phyloP scores from a whole-genome alignment of 2,329 filamentous ascomycete species.

The Lizonia empirigonia region DNA sequence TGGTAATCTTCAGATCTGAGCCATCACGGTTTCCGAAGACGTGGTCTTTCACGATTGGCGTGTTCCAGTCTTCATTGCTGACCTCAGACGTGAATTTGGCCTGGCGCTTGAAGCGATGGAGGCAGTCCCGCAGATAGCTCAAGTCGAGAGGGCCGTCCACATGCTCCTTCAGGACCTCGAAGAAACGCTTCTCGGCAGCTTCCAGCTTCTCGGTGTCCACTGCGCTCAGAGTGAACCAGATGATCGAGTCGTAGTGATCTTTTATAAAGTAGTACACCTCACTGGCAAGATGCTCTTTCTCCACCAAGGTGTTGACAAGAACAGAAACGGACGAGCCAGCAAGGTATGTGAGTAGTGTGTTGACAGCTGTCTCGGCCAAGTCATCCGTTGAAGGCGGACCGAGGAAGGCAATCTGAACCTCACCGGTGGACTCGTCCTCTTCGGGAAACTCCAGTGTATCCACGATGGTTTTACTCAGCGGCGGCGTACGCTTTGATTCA shows the following conservation, averaged over 20 bases:
- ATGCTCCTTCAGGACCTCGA: constrained; percentile 81
- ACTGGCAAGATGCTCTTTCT: constrained; percentile 89
- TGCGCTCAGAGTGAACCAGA: constrained; percentile 84
- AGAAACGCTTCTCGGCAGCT: constrained; percentile 82
- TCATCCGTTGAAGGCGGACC: constrained; percentile 80
- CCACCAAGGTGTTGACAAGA: constrained; percentile 88
- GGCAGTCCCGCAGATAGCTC: constrained; percentile 86
- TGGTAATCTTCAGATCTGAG: constrained; percentile 48
- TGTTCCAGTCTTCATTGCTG: constrained; percentile 79
- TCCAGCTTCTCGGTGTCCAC: constrained; percentile 86
- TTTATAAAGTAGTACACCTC: constrained; percentile 82
- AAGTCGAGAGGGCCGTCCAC: constrained; percentile 83
- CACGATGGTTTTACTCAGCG: constrained; percentile 72
- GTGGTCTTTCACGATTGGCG: constrained; percentile 88
- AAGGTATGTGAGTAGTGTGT: constrained; percentile 82
- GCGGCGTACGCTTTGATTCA: constrained; percentile 78
- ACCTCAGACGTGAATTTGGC: constrained; percentile 84
- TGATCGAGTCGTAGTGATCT: constrained; percentile 77
- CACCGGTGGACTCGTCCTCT: constrained; percentile 91
- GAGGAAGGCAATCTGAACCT: constrained; percentile 84
- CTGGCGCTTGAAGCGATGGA: constrained; percentile 79
- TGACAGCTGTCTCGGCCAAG: constrained; percentile 68
- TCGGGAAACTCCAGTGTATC: constrained; percentile 91
- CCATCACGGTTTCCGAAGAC: constrained; percentile 88
- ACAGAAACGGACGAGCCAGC: constrained; percentile 92